Evolutionary conservation across 73 alveolate species (phyloP), one percentile per base, ranked within the genome.

Genomic region (Paramecium sonneborni): DNA sequence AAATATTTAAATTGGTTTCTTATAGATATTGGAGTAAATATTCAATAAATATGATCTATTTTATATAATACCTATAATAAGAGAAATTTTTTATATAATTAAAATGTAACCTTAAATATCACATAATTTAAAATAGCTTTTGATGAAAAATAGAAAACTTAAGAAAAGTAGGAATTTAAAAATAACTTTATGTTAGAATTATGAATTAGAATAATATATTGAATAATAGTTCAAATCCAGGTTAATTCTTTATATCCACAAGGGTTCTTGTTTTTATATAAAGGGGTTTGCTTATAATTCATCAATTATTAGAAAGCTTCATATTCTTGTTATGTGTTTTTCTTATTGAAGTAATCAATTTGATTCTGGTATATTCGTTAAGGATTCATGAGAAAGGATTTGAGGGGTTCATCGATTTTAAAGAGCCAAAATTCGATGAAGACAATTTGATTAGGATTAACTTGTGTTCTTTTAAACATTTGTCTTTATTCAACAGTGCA

Each of bases 271-370:
- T 72, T 72, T 38, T 38, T 38, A 37, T 72, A 72, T 28, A 28
- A 9, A 21, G 62, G 86, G 12, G 58, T 72, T 38, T 72, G 37
- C 26, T 72, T 72, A 37, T 4, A 72, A 5, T 72, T 72, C 86
- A 72, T 72, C 8, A 34, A 35, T 43, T 79, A 14, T 44, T 79
- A 43, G 18, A 79, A 79, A 9, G 1, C 1, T 8, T 79, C 69
- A 79, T 24, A 79, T 44, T 79, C 90, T 24, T 43, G n/a, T 12
- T 38, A n/a, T 10, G 90, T 79, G 24, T 79, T 39, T 39, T 79
- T 79, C 46, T 79, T 79, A 44, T 79, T 79, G 24, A 79, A 79
- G 74, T 79, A 79, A 21, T 79, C 90, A 43, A 79, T 79, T 39
- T 79, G 32, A 26, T 79, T 79, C 72, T 79, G 20, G n/a, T 79